phyloP scores from a whole-genome alignment of 106 monocot genomes.

The Chionographis japonica region DNA sequence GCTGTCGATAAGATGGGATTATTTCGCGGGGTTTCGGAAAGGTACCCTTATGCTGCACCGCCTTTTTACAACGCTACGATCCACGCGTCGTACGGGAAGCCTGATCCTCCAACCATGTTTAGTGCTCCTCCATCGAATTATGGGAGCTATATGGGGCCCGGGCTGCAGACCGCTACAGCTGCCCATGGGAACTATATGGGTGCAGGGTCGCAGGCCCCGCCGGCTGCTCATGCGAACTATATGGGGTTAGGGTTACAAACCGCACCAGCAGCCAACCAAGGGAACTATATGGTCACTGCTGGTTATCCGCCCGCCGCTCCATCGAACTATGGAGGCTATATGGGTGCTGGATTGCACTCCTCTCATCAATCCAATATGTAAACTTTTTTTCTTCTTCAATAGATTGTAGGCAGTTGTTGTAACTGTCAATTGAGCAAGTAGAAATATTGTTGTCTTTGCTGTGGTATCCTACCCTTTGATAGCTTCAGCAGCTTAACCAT shows the following conservation, averaged over 20 bases:
- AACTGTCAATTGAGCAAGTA: too few species aligned
- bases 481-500: too few species aligned
- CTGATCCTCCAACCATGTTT: not conserved
- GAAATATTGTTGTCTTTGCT: too few species aligned
- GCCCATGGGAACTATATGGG: slow-evolving; percentile 17
- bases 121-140: slow-evolving; percentile 8
- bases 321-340: too few species aligned
- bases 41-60: slow-evolving; percentile 20
- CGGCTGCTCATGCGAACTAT: too few species aligned
- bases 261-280: too few species aligned
- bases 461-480: too few species aligned
- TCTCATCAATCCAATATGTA: slow-evolving; percentile 42
- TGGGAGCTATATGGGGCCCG: slow-evolving; percentile 19
- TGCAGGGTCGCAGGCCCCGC: too few species aligned
- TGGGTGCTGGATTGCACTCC: slow-evolving; percentile 7
- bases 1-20: slow-evolving; percentile 13
- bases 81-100: slow-evolving; percentile 11
- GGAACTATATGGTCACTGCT: too few species aligned
- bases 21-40: slow-evolving; percentile 10
- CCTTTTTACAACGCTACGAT: slow-evolving; percentile 13
- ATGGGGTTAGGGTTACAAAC: too few species aligned
- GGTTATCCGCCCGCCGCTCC: too few species aligned
- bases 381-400: not conserved
- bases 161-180: slow-evolving; percentile 4
- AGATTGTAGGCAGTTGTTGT: not conserved